Evolutionary conservation across 129 eudicot species (phyloP).

Genomic region (Smallanthus sonchifolius): DNA sequence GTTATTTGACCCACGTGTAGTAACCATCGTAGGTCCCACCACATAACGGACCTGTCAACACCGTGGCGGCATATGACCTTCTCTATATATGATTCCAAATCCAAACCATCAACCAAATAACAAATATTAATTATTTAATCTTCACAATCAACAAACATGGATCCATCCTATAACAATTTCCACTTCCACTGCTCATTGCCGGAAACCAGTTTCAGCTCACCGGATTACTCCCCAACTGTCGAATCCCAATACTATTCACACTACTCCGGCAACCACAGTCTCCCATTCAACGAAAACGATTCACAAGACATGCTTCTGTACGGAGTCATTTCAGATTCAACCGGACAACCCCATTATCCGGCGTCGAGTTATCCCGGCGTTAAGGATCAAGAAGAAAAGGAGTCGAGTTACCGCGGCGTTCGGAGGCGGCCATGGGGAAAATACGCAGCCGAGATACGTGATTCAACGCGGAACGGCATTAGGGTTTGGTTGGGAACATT

Average conservation of each 20-base stretch:
- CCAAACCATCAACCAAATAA: background rate
- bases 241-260: background rate
- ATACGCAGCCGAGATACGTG: constrained; percentile 38
- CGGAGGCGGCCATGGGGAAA: constrained; percentile 39
- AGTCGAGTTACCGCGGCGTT: constrained; percentile 29
- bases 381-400: background rate
- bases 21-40: constrained; percentile 7
- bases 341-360: background rate
- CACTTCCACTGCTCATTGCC: background rate
- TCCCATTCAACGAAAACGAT: constrained; percentile 31
- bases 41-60: background rate
- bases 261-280: constrained; percentile 16
- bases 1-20: constrained; percentile 12
- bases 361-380: background rate
- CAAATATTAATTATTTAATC: background rate
- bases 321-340: constrained; percentile 15
- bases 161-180: background rate
- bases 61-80: background rate
- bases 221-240: background rate
- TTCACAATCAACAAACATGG: background rate
- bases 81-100: constrained; percentile 8
- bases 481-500: constrained; percentile 41
- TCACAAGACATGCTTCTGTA: constrained; percentile 31
- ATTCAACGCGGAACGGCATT: constrained; percentile 30
- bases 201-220: constrained; percentile 8